These are phyloP conservation scores for Curvularia spicifera DNA, from an alignment of 2,329 filamentous ascomycete genomes.

Conservation along the genomic window DNA sequence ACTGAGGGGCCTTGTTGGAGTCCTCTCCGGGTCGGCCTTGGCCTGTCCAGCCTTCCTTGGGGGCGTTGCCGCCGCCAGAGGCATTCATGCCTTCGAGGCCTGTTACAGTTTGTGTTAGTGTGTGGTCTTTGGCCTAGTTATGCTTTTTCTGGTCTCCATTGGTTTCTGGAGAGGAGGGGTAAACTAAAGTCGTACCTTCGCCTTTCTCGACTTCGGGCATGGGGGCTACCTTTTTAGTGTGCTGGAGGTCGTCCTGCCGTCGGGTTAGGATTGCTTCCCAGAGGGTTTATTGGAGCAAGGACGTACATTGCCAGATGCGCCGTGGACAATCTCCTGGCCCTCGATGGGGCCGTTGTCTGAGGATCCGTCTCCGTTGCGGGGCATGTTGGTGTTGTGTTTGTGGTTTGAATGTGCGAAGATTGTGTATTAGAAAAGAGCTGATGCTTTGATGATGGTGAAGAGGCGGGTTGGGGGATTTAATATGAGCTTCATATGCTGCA, in stretches of 20 bases:
- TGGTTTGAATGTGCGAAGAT: not conserved
- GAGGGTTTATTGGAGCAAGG: not conserved
- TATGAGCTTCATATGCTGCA: not conserved
- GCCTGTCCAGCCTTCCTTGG: constrained; percentile 20
- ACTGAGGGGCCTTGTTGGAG: constrained; percentile 33
- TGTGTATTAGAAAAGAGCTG: not conserved
- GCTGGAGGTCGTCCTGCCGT: constrained; percentile 40
- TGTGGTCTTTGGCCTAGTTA: constrained; percentile 6
- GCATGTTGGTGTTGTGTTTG: constrained; percentile 39
- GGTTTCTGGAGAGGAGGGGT: not conserved
- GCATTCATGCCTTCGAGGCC: constrained; percentile 45
- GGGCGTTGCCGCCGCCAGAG: constrained; percentile 41
- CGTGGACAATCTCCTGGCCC: constrained; percentile 47
- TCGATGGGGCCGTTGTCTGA: constrained; percentile 51
- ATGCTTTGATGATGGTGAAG: not conserved
- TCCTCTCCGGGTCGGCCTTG: constrained; percentile 25
- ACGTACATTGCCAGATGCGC: constrained; percentile 44
- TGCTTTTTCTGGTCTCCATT: not conserved
- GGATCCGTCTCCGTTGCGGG: constrained; percentile 51
- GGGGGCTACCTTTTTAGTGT: constrained; percentile 48
- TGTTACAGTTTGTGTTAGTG: constrained; percentile 3
- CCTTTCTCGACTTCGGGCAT: constrained; percentile 50
- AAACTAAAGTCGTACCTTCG: constrained; percentile 34
- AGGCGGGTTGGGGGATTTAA: constrained; percentile 1
- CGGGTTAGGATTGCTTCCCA: not conserved